Evolutionary conservation across 2,329 filamentous ascomycete species (phyloP), one percentile per base, ranked within the genome.

Genomic region (Ophiocordyceps sinensis): DNA sequence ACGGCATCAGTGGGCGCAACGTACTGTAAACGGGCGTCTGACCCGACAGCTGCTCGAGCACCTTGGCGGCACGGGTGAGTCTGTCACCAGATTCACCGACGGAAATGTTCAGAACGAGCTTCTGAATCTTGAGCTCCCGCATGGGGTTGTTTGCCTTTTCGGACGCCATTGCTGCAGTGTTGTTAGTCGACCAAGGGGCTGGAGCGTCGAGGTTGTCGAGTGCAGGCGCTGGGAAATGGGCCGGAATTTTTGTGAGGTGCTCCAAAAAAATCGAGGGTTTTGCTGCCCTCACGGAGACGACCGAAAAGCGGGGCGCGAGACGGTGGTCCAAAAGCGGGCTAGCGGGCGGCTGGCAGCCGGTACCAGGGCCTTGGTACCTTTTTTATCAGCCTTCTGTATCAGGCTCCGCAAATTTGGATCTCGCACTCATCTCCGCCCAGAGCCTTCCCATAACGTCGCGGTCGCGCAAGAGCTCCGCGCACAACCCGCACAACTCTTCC

Each of bases 61-160:
- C 91, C 82, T 98, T 98, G 65, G 91, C 91, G 66, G 91, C 91
- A 83, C 91, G 85, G 61, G 91, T 98, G 67, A 98, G 83, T 82
- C 91, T 94, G 76, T 98, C 91, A 85, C 91, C 91, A 82, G 89
- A 96, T 79, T 98, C 91, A 74, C 91, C 91, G 62, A 98, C 91
- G 59, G 85, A 95, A 73, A 95, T 95, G 82, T 95, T 95, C 67
- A 95, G 85, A 70, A 94, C 88, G 69, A 95, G 85, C 79, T 95
- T 95, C 76, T 94, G 86, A 74, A 95, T 91, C 77, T 87, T 86
- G 67, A 96, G 85, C 77, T 98, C 89, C 77, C 88, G 85, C 91
- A 98, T 98, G 75, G 91, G 89, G 81, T 98, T 98, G 68, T 77
- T 74, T 67, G 76, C 68, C 79, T 96, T 95, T 67, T 89, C 85